phyloP scores from a whole-genome alignment of 768 basidiomycete genomes.

The Chiua virens region DNA sequence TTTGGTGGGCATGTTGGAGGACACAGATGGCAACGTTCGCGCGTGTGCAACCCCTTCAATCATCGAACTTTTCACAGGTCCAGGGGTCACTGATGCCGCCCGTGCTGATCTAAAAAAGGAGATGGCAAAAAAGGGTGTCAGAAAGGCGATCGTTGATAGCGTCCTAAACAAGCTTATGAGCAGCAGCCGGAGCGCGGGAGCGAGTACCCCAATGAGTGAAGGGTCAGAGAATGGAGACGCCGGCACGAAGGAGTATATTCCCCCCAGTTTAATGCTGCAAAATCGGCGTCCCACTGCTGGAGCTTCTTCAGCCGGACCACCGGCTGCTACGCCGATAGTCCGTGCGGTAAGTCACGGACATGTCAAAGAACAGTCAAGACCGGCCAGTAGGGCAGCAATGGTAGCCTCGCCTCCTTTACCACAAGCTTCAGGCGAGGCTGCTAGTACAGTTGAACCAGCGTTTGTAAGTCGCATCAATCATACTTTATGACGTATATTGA shows the following conservation, averaged over 20 bases:
- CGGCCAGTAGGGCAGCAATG: constrained; percentile 59
- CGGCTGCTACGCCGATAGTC: constrained; percentile 33
- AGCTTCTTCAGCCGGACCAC: constrained; percentile 23
- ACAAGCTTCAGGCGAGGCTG: constrained; percentile 41
- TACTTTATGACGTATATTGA: not conserved
- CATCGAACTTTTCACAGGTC: constrained; percentile 82
- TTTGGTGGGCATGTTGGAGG: constrained; percentile 86
- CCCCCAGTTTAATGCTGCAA: constrained; percentile 67
- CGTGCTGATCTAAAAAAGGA: constrained; percentile 93
- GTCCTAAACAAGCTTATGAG: constrained; percentile 68
- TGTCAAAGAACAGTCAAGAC: constrained; percentile 51
- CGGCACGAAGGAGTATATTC: constrained; percentile 55
- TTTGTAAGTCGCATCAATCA: constrained; percentile 51
- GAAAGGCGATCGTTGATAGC: constrained; percentile 83
- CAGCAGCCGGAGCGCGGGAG: constrained; percentile 38
- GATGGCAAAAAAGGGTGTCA: constrained; percentile 79
- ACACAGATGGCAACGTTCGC: constrained; percentile 87
- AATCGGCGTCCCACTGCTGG: constrained; percentile 49
- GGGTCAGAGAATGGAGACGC: constrained; percentile 54
- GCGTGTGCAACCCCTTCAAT: constrained; percentile 80
- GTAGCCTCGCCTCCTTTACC: constrained; percentile 42
- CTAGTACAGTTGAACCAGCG: constrained; percentile 55
- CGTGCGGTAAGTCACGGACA: constrained; percentile 51
- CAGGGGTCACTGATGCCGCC: constrained; percentile 80
- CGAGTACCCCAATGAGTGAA: constrained; percentile 50